Conservation (phyloP, 331 rosid species). For the Spiraea crenata region DNA sequence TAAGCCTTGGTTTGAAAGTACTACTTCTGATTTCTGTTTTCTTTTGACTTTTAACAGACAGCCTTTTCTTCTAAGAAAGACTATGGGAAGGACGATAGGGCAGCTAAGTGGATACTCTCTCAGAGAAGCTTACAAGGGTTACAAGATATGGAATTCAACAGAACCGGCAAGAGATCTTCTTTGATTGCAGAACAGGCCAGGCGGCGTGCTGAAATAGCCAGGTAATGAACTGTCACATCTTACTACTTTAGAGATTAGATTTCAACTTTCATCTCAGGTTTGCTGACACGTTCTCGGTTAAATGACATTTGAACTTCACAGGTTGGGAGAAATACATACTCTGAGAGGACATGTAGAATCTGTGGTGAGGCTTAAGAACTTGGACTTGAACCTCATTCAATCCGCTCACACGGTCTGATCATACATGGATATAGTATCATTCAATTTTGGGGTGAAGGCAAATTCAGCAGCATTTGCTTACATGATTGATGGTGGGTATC, state of each 20-base stretch:
- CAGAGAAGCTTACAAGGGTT: constrained; percentile 74
- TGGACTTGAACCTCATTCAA: constrained; percentile 44
- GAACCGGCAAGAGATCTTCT: constrained; percentile 42
- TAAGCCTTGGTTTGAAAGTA: neutral
- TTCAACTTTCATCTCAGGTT: neutral
- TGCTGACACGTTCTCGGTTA: neutral
- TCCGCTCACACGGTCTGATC: constrained; percentile 68
- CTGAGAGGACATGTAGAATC: constrained; percentile 82
- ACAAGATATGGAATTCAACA: constrained; percentile 31
- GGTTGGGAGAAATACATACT: constrained; percentile 73
- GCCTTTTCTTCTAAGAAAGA: constrained; percentile 75
- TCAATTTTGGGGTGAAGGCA: constrained; percentile 9
- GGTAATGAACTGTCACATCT: constrained; percentile 28
- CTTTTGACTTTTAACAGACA: constrained; percentile 56
- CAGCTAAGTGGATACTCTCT: constrained; percentile 70
- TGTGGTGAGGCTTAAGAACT: constrained; percentile 63
- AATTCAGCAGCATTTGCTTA: constrained; percentile 19
- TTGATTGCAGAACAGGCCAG: constrained; percentile 73
- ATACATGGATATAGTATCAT: neutral
- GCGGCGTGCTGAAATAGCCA: constrained; percentile 82
- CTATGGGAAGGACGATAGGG: constrained; percentile 72
- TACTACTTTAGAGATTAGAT: neutral
- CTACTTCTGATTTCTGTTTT: neutral
- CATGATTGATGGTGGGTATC: constrained; percentile 15
- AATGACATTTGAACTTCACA: constrained; percentile 35